A percentile compares a stretch with the other conserved stretches of the same genome.
Evolutionary conservation across 768 basidiomycete species (phyloP).

Genomic region (Nidularia pulvinata): DNA sequence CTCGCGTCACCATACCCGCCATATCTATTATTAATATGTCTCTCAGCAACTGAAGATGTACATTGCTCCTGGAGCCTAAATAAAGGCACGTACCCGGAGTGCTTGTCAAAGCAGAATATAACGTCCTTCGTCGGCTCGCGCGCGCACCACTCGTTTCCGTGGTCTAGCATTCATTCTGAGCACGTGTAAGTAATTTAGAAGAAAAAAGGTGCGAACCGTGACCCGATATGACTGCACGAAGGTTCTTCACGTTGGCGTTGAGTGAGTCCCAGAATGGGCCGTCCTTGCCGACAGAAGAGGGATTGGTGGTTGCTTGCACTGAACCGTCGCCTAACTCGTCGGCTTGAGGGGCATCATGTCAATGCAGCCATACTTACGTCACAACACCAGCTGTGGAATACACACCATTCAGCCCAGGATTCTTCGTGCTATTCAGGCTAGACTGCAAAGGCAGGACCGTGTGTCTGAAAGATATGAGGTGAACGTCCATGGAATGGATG

Average conservation of each 20-base stretch:
- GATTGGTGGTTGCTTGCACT: constrained; percentile 50
- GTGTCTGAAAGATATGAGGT: constrained; percentile 20
- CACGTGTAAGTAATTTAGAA: background rate
- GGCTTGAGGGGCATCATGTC: constrained; percentile 27
- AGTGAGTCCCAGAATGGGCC: constrained; percentile 62
- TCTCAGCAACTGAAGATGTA: background rate
- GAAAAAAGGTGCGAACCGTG: constrained; percentile 45
- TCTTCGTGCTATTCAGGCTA: constrained; percentile 25
- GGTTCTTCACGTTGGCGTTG: constrained; percentile 57
- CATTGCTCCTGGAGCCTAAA: background rate
- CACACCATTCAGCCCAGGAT: constrained; percentile 44
- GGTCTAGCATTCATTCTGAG: constrained; percentile 38
- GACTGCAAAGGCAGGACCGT: constrained; percentile 32
- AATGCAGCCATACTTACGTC: background rate
- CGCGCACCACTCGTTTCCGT: constrained; percentile 81
- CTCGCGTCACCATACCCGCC: constrained; percentile 53
- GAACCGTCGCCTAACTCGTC: constrained; percentile 53
- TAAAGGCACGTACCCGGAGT: constrained; percentile 54
- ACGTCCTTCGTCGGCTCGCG: constrained; percentile 63
- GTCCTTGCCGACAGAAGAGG: constrained; percentile 43
- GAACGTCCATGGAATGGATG: background rate
- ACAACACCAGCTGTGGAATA: background rate
- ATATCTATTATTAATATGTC: constrained; percentile 42
- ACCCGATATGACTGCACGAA: constrained; percentile 69
- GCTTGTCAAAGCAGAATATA: constrained; percentile 79